Evolutionary conservation across 2,329 filamentous ascomycete genomes (phyloP).

Genomic region (Diplocarpon rosae): DNA sequence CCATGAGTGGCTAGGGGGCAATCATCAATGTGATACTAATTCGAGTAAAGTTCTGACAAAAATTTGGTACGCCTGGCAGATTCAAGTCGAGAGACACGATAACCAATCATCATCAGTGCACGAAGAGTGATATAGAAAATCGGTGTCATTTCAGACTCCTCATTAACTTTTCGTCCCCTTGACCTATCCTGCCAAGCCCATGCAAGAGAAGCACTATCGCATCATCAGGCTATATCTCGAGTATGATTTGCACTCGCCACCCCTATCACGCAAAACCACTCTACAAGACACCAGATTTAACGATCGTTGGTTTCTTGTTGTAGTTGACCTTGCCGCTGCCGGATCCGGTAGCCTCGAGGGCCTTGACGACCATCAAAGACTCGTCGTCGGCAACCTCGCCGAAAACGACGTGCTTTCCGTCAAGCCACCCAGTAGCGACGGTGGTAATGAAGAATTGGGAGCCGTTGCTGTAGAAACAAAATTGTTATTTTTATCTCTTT

Average conservation of each 20-base stretch:
- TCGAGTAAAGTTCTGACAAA: too few relatives aligned
- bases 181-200: constrained; percentile 7
- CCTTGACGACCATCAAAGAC: constrained; percentile 43
- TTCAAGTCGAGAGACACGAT: background rate
- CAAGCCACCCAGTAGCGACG: constrained; percentile 75
- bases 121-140: constrained; percentile 8
- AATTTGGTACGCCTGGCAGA: too few relatives aligned
- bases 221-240: constrained; percentile 3
- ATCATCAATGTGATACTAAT: too few relatives aligned
- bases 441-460: constrained; percentile 95
- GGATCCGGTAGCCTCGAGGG: constrained; percentile 50
- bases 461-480: constrained; percentile 65
- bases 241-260: constrained; percentile 4
- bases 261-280: constrained; percentile 2
- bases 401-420: constrained; percentile 80
- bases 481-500: constrained; percentile 41
- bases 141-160: constrained; percentile 16
- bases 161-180: constrained; percentile 19
- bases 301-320: constrained; percentile 47
- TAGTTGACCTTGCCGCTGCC: constrained; percentile 44
- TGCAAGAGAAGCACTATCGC: constrained; percentile 6
- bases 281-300: constrained; percentile 41
- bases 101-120: background rate
- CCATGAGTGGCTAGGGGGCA: too few relatives aligned
- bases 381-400: constrained; percentile 48